Base-by-base conservation (phyloP, 1,139 yeast genomes). In the Yamadazyma dendronema region DNA sequence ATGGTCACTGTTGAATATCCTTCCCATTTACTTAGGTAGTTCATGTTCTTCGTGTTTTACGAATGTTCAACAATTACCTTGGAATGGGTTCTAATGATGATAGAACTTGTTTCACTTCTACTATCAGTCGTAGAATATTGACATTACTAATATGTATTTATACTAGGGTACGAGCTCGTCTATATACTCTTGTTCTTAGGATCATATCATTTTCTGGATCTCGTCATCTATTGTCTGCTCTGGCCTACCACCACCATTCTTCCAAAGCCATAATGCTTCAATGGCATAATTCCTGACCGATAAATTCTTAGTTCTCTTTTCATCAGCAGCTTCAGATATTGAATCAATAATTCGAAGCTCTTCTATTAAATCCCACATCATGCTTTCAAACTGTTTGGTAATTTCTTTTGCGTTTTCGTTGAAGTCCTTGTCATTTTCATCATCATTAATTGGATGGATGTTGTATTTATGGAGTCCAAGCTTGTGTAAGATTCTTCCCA, bases 261-360 rank as follows among this genome's bases (percentile, higher is more conserved):
- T 81, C 92, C 95, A 88, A 37, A 90, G 67, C 97, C 97, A 92
- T 30, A 92, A 70, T 0, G 97, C 97, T 48, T 92, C 98, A 16
- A 86, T 74, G 1, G 97, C 96, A 54, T 89, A 86, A 47, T 79
- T 85, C 45, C 89, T 69, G 3, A 90, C 90, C 21, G 92, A 85
- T 31, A 90, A 46, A 54, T 86, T 86, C 19, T 64, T 67, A 0
- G 92, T 82, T 35, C 63, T 66, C 10, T 60, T 57, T 40, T 87
- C 96, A 49, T 84, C 84, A 0, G 95, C 77, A 8, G 92, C 88
- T 40, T 83, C 85, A 30, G 79, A 68, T 22, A 92, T 59, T 1
- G 88, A 69, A 16, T 86, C 92, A n/a, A 87, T 62, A 12, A 90
- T 72, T 38, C 84, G 65, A 37, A 83, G 63, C 40, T 79, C 74